Conservation (phyloP, 108 stramenopile genomes). For the Skeletonema menzelii region DNA sequence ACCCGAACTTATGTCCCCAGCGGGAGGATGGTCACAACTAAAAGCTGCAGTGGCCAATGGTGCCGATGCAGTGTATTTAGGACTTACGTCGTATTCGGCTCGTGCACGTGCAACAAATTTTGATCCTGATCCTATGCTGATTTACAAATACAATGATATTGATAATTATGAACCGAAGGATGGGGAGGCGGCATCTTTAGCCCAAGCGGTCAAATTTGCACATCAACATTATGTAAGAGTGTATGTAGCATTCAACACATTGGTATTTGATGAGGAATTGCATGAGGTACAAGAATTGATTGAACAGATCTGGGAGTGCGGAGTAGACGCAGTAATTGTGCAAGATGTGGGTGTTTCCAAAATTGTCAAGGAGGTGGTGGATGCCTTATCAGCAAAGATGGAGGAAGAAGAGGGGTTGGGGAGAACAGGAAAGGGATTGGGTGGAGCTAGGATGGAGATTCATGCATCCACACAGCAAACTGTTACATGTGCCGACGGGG, state of each 20-base stretch:
- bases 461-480: slow-evolving; percentile 82
- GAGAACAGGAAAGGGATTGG: slow-evolving; percentile 19
- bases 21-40: slow-evolving; percentile 75
- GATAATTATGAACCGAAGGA: background rate
- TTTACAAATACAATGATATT: background rate
- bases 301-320: slow-evolving; percentile 41
- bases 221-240: slow-evolving; percentile 60
- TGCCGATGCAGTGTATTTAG: slow-evolving; percentile 76
- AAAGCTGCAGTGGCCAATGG: slow-evolving; percentile 76
- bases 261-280: slow-evolving; percentile 72
- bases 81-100: slow-evolving; percentile 67
- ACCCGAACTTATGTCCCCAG: slow-evolving; percentile 79
- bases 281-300: slow-evolving; percentile 59
- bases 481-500: slow-evolving; percentile 69
- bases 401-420: background rate
- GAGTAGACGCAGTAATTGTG: slow-evolving; percentile 79
- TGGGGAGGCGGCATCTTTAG: slow-evolving; percentile 19
- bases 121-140: slow-evolving; percentile 54
- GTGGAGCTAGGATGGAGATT: slow-evolving; percentile 53
- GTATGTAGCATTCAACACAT: slow-evolving; percentile 69
- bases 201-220: slow-evolving; percentile 44
- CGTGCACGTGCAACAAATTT: slow-evolving; percentile 75
- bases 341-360: slow-evolving; percentile 67
- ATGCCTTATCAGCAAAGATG: slow-evolving; percentile 3
- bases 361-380: slow-evolving; percentile 48